Conservation (phyloP, 2,329 filamentous ascomycete genomes). For the Fusarium tjaetaba region DNA sequence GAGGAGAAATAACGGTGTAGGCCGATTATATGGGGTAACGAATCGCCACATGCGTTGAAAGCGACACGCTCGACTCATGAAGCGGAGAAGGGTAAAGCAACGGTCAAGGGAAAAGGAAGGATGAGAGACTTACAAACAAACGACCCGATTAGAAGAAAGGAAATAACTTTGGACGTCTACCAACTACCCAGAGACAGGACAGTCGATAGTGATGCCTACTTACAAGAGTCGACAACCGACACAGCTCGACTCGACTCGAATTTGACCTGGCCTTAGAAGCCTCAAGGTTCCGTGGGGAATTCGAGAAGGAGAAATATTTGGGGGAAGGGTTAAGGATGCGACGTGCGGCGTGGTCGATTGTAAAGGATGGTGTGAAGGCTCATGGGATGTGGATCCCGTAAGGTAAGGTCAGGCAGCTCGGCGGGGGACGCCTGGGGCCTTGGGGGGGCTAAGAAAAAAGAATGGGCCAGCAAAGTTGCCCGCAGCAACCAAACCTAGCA, state of each 20-base stretch:
- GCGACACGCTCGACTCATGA: conserved; percentile 23
- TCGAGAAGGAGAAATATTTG: conserved; percentile 35
- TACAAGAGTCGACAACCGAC: conserved; percentile 14
- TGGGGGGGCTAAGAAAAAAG: conserved; percentile 21
- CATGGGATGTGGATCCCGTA: conserved; percentile 26
- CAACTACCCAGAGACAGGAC: conserved; percentile 5
- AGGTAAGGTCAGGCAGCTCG: conserved; percentile 13
- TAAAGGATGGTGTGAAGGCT: conserved; percentile 33
- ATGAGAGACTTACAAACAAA: conserved; percentile 37
- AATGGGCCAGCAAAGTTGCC: conserved; percentile 40
- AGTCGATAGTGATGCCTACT: conserved; percentile 22
- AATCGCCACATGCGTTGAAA: conserved; percentile 45
- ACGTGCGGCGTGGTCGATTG: conserved; percentile 29
- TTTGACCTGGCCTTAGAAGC: conserved; percentile 25
- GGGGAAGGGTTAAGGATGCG: conserved; percentile 37
- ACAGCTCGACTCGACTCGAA: conserved; percentile 12
- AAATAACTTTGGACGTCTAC: conserved; percentile 17
- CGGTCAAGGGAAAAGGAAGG: neutral
- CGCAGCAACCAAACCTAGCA: conserved; percentile 41
- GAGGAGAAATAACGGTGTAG: conserved; percentile 23
- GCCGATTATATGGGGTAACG: conserved; percentile 42
- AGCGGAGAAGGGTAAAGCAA: conserved; percentile 9
- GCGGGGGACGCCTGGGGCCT: conserved; percentile 3
- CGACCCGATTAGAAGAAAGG: conserved; percentile 22
- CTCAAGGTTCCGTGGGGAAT: conserved; percentile 23